A percentile compares a stretch with the other conserved stretches of the same genome.
Evolutionary conservation across 2,329 filamentous ascomycete species (phyloP).

Genomic region (Lachnellula occidentalis): DNA sequence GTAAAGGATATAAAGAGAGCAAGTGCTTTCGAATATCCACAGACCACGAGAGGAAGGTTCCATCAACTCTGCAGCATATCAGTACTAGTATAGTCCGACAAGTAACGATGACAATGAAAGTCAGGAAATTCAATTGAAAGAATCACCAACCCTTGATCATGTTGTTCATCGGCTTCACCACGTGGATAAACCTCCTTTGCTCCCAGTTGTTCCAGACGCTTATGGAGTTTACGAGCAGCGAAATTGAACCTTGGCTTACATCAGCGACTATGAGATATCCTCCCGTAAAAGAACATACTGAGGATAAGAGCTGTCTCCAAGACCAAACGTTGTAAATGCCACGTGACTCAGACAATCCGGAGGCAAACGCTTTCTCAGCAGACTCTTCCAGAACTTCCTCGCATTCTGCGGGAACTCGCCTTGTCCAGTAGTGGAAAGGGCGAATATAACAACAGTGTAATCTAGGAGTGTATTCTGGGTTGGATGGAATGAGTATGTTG

Average conservation of each 20-base stretch:
- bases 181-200: constrained; percentile 69
- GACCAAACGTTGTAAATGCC: constrained; percentile 78
- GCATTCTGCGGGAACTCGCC: constrained; percentile 88
- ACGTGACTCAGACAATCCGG: constrained; percentile 62
- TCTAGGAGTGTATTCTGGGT: constrained; percentile 45
- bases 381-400: constrained; percentile 73
- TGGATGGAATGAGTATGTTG: constrained; percentile 16
- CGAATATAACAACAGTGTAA: constrained; percentile 64
- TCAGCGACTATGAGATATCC: constrained; percentile 1
- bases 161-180: constrained; percentile 89
- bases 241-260: constrained; percentile 69
- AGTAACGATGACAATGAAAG: not conserved
- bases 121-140: not conserved
- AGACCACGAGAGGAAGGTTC: constrained; percentile 74
- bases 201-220: constrained; percentile 77
- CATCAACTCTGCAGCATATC: constrained; percentile 61
- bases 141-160: constrained; percentile 74
- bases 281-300: constrained; percentile 51
- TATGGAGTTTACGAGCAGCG: constrained; percentile 82
- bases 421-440: constrained; percentile 89
- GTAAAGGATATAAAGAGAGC: constrained; percentile 62
- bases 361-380: constrained; percentile 73
- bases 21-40: constrained; percentile 61
- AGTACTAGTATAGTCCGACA: not conserved
- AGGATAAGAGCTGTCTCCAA: constrained; percentile 91